Conservation (phyloP, 306 rosid species). For the Pyrus betulifolia region DNA sequence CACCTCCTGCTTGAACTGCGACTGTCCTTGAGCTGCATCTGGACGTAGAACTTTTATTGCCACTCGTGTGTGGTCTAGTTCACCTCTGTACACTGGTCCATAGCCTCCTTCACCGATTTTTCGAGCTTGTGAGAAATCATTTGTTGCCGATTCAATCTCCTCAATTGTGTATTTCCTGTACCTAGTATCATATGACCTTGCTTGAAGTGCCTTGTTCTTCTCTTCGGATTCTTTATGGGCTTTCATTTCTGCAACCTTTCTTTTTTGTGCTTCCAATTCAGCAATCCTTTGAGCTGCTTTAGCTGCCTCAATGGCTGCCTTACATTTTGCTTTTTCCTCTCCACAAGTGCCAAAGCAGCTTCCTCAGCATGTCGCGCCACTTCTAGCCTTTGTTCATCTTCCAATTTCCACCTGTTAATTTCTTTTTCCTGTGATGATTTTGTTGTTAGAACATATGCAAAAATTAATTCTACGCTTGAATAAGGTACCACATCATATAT, state of each 20-base stretch:
- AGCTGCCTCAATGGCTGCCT: not conserved
- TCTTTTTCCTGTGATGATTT: not conserved
- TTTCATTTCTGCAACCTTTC: not conserved
- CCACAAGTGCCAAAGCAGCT: not conserved
- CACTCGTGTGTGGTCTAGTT: not conserved
- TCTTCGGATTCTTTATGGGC: not conserved
- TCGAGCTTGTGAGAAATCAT: not conserved
- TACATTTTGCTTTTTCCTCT: not conserved
- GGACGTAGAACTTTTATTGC: not conserved
- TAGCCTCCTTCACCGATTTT: not conserved
- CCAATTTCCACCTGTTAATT: not conserved
- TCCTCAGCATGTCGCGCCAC: not conserved
- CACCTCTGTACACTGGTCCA: not conserved
- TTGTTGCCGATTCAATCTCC: not conserved
- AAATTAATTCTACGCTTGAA: not conserved
- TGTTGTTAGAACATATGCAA: not conserved
- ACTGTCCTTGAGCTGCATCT: constrained; percentile 1
- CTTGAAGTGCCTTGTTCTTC: not conserved
- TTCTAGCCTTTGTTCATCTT: not conserved
- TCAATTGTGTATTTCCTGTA: not conserved
- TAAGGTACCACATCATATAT: not conserved
- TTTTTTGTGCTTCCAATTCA: not conserved
- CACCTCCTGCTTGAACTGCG: not conserved
- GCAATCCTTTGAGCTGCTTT: not conserved
- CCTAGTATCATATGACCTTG: not conserved